These are phyloP conservation scores for Alternaria angustiovoidea DNA, from an alignment of 2,329 filamentous ascomycete genomes.

Conservation along the genomic window DNA sequence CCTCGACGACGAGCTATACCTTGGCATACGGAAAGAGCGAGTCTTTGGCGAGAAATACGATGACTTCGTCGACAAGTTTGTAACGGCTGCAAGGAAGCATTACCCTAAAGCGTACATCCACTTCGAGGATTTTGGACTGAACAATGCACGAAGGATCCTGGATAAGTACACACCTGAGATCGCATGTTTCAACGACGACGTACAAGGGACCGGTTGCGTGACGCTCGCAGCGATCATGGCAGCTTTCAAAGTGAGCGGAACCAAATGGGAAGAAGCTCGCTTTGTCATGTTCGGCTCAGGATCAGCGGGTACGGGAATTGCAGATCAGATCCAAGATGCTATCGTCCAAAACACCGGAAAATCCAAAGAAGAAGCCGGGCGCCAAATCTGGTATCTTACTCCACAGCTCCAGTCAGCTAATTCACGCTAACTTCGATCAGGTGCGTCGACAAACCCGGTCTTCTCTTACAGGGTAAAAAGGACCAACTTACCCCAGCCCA, in stretches of 20 bases:
- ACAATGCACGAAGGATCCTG: conserved; percentile 77
- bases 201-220: conserved; percentile 88
- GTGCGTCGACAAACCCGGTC: conserved; percentile 82
- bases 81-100: conserved; percentile 70
- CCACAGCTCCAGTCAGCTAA: too few relatives aligned
- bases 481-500: conserved; percentile 73
- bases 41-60: conserved; percentile 77
- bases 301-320: conserved; percentile 84
- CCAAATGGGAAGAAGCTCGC: conserved; percentile 72
- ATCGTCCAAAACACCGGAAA: conserved; percentile 74
- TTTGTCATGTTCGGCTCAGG: conserved; percentile 83
- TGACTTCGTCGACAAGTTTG: conserved; percentile 77
- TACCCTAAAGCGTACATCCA: conserved; percentile 86
- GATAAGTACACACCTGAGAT: conserved; percentile 77
- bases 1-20: conserved; percentile 78
- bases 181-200: conserved; percentile 89
- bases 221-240: conserved; percentile 84
- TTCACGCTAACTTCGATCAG: conserved; percentile 51
- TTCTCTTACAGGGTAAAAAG: conserved; percentile 71
- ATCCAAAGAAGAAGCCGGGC: conserved; percentile 74
- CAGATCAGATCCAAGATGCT: conserved; percentile 82
- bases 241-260: conserved; percentile 72
- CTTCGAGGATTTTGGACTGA: conserved; percentile 86
- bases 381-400: conserved; percentile 74
- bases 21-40: conserved; percentile 74